phyloP scores from a whole-genome alignment of 164 flowering plant species.

The Hamamelis virginiana region DNA sequence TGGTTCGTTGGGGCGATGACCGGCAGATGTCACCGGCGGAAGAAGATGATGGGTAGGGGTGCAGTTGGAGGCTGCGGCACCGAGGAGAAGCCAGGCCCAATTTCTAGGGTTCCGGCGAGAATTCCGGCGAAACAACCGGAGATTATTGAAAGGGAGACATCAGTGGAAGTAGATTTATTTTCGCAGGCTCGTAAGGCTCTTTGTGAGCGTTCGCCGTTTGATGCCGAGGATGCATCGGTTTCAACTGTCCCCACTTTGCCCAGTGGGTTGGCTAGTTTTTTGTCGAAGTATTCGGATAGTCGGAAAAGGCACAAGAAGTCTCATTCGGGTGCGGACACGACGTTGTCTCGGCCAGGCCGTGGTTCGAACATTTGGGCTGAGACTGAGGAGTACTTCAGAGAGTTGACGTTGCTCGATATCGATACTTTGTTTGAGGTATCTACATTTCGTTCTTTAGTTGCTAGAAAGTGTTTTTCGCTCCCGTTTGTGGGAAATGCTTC shows the following conservation, averaged over 20 bases:
- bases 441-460: conserved; percentile 20
- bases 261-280: conserved; percentile 45
- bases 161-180: conserved; percentile 40
- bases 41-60: conserved; percentile 70
- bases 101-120: conserved; percentile 25
- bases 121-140: conserved; percentile 14
- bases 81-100: conserved; percentile 41
- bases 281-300: conserved; percentile 44
- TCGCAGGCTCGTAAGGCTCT: conserved; percentile 75
- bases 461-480: conserved; percentile 41
- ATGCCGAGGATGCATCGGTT: conserved; percentile 45
- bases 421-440: conserved; percentile 40
- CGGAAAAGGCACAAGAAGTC: conserved; percentile 69
- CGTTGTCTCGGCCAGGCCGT: conserved; percentile 27
- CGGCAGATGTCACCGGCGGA: conserved; percentile 52
- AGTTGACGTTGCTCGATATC: conserved; percentile 53
- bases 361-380: conserved; percentile 59
- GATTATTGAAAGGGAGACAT: neutral
- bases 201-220: conserved; percentile 68
- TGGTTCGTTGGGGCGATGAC: conserved; percentile 39
- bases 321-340: conserved; percentile 44
- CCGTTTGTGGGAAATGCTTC: conserved; percentile 27
- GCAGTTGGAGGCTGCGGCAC: conserved; percentile 57
- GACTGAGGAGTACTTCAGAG: conserved; percentile 77
- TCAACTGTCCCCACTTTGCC: conserved; percentile 58